Base-by-base conservation (phyloP, 2,329 filamentous ascomycete species). In the Aureobasidium namibiae region DNA sequence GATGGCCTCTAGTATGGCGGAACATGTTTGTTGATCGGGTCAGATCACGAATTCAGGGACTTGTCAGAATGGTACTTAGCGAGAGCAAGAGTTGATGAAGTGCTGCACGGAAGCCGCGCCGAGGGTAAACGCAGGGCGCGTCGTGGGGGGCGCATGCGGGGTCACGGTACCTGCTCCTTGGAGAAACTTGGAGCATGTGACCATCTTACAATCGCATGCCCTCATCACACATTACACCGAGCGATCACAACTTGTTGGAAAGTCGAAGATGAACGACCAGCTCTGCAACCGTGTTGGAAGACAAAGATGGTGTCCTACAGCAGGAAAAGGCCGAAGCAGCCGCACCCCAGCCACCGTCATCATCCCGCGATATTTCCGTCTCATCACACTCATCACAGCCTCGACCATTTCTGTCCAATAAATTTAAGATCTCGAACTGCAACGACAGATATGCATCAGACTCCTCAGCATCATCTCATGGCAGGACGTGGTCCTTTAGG, bases 1-100 rank as follows among this genome's bases (percentile, higher is more conserved):
- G 29, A 26, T 64, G 57, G 54, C 63, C 60, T 53, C 64, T 64
- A 11, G 38, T 57, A 26, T 45, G 46, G 34, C 53, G 60, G 14
- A 57, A 42, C 60, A 61, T 61, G 26, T 21, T 24, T 41, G 16
- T 52, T 39, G 33, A 16, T n/a, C 18, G 26, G 3, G 31, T 46
- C 13, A 26, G 21, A 34, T 24, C 38, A 45, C 41, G 50, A 6
- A 6, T 21, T 14, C 13, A 13, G 16, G 16, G n/a, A 53, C 24
- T 42, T 10, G 6, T 13, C n/a, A 8, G 3, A 23, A 42, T 53
- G 50, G 26, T 42, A 53, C 24, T 33, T 42, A 42, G 38, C 50
- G 39, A n/a, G 3, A 39, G 34, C 48, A 49, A 6, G 45, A 16
- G 29, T 49, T 34, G 48, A 52, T 52, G 33, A 52, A 52, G 21